phyloP scores from a whole-genome alignment of 2,329 filamentous ascomycete genomes.

The Alternaria conjuncta region DNA sequence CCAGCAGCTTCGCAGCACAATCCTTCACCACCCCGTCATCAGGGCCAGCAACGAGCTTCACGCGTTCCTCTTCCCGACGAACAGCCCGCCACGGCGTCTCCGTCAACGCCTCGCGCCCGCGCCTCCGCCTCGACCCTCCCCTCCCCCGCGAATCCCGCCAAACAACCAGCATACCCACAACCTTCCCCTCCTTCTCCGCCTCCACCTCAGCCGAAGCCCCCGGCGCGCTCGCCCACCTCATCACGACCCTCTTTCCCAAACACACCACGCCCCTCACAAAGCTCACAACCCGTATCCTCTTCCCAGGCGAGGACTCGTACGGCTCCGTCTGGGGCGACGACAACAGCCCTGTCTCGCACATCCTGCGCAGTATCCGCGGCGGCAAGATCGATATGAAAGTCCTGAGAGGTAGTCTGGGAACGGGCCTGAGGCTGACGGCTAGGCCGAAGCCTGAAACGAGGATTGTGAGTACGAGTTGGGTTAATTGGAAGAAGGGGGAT shows the following conservation, averaged over 20 bases:
- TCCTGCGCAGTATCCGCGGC: constrained; percentile 46
- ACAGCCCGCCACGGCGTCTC: constrained; percentile 2
- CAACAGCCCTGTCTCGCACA: constrained; percentile 44
- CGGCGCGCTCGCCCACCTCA: constrained; percentile 40
- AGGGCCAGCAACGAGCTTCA: constrained; percentile 4
- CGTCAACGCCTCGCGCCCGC: constrained; percentile 16
- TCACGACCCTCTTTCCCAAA: constrained; percentile 41
- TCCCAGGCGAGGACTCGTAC: constrained; percentile 48
- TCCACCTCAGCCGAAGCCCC: constrained; percentile 25
- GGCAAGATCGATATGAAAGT: constrained; percentile 45
- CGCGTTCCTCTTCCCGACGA: background rate
- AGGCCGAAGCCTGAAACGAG: constrained; percentile 22
- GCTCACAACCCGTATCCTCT: constrained; percentile 50
- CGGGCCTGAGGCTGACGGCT: constrained; percentile 20
- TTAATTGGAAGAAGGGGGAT: constrained; percentile 26
- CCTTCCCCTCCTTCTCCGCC: constrained; percentile 21
- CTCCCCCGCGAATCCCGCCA: background rate
- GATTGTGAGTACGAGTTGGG: constrained; percentile 34
- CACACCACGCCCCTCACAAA: constrained; percentile 27
- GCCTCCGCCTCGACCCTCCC: constrained; percentile 24
- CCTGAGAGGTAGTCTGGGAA: constrained; percentile 21
- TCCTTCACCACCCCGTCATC: constrained; percentile 12
- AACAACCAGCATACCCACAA: background rate
- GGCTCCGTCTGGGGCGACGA: constrained; percentile 50
- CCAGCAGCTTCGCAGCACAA: constrained; percentile 18